Evolutionary conservation across 106 monocot genomes (phyloP).

Genomic region (Allium sativum): DNA sequence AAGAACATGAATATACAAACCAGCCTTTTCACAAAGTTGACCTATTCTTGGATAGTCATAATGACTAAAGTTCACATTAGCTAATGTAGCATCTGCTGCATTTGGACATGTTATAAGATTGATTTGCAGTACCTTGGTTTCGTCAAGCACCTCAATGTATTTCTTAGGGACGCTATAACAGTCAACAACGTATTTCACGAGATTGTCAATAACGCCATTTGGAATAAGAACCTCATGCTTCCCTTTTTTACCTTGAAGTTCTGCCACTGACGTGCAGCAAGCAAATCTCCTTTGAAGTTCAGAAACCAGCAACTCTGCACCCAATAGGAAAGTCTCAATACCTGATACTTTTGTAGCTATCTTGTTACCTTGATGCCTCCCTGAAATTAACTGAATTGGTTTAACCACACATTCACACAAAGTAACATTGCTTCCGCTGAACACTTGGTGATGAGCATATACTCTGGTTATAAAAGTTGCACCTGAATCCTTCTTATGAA

Average conservation of each 20-base stretch:
- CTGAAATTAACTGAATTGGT: slow-evolving; percentile 78
- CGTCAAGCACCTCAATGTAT: slow-evolving; percentile 88
- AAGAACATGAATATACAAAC: slow-evolving; percentile 80
- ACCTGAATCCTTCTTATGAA: slow-evolving; percentile 92
- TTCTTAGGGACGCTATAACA: slow-evolving; percentile 84
- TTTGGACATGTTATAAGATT: slow-evolving; percentile 97
- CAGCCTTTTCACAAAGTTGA: slow-evolving; percentile 97
- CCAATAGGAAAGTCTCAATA: slow-evolving; percentile 74
- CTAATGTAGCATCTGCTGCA: slow-evolving; percentile 98
- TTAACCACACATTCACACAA: slow-evolving; percentile 64
- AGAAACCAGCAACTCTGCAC: slow-evolving; percentile 70
- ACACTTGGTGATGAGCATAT: slow-evolving; percentile 67
- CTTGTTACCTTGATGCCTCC: slow-evolving; percentile 90
- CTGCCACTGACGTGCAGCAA: slow-evolving; percentile 80
- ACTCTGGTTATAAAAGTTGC: slow-evolving; percentile 68
- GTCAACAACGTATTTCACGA: slow-evolving; percentile 69
- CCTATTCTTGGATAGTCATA: slow-evolving; percentile 98
- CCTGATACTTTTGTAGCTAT: slow-evolving; percentile 86
- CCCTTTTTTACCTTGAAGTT: slow-evolving; percentile 95
- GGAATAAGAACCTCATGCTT: slow-evolving; percentile 78
- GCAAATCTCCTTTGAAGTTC: slow-evolving; percentile 98
- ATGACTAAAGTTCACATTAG: slow-evolving; percentile 98
- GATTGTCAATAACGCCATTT: slow-evolving; percentile 87
- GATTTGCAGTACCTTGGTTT: slow-evolving; percentile 99
- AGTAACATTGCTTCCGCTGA: slow-evolving; percentile 49